A percentile compares a stretch with the other conserved stretches of the same genome.
Conservation (phyloP, 306 rosid species). For the Cucumis hystrix region DNA sequence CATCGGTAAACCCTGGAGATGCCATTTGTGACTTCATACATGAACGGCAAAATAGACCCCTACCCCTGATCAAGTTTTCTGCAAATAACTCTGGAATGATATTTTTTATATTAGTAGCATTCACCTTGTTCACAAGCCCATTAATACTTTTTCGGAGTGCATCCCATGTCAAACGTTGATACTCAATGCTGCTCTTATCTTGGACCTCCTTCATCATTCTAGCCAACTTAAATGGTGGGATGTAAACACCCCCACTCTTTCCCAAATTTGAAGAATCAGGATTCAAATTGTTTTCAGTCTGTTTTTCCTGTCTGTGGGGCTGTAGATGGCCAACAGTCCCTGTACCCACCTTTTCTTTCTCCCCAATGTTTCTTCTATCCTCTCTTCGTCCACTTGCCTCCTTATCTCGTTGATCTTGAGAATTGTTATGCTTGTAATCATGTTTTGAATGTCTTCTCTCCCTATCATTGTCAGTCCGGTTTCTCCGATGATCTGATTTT, state of each 20-base stretch:
- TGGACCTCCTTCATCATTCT: slow-evolving; percentile 85
- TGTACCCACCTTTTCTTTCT: slow-evolving; percentile 28
- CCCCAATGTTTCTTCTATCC: slow-evolving; percentile 11
- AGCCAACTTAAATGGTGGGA: slow-evolving; percentile 91
- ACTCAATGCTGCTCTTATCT: slow-evolving; percentile 73
- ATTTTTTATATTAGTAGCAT: slow-evolving; percentile 72
- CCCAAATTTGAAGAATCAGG: slow-evolving; percentile 42
- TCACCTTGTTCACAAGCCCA: slow-evolving; percentile 90
- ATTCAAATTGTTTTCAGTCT: slow-evolving; percentile 23
- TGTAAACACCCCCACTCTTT: slow-evolving; percentile 86
- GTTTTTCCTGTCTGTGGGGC: slow-evolving; percentile 17
- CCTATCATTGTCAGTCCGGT: slow-evolving; percentile 16
- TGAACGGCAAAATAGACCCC: slow-evolving; percentile 86
- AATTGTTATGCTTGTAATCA: background rate
- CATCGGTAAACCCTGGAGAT: slow-evolving; percentile 81
- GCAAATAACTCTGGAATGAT: slow-evolving; percentile 70
- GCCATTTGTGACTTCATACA: slow-evolving; percentile 99
- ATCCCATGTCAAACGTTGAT: slow-evolving; percentile 94
- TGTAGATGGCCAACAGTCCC: slow-evolving; percentile 16
- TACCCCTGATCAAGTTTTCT: slow-evolving; percentile 80
- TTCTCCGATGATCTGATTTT: slow-evolving; percentile 15
- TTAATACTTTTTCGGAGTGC: slow-evolving; percentile 90
- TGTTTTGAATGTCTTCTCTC: background rate
- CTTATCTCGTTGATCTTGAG: slow-evolving; percentile 16
- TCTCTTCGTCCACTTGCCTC: slow-evolving; percentile 18